Base-by-base conservation (phyloP, 2,329 filamentous ascomycete species). In the Purpureocillium lavendulum region DNA sequence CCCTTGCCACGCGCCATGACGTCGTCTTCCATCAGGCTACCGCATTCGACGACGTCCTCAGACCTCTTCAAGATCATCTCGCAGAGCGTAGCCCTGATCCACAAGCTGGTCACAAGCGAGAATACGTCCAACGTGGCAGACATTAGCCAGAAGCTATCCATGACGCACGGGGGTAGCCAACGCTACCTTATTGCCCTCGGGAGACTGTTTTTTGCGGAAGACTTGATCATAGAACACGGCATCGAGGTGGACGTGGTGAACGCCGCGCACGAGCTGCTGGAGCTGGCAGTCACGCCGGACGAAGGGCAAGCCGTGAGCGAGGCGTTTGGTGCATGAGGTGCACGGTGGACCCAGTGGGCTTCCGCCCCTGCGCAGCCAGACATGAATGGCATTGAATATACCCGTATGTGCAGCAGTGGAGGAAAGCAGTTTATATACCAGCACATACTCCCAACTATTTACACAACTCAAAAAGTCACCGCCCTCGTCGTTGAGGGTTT, bases 131-230 rank as follows among this genome's bases (percentile, higher is more conserved):
- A 66, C 34, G 46, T 61, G 6, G 65, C 65, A 15, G 76, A 90
- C 48, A 76, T 94, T 45, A 73, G 79, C 36, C 71, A 75, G 36
- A 94, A 90, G 57, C 67, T 95, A 5, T 70, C 73, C 0, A 73
- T 75, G 8, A 75, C 85, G 0, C 71, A 77, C 5, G 86, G 87
- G 3, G 85, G 82, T 1, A 76, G 78, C 38, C 87, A 95, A 53
- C 87, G 88, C 38, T 90, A 94, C 52, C 67, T 94, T 1, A 75
- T 96, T 9, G 79, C 80, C 2, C 66, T 98, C 33, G 88, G 87
- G 0, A 67, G 90, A 32, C 65, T 97, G n/a, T 87, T 86, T 0
- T 96, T 95, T 57, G 82, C 79, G 36, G 87, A 94, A 45, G 83
- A 87, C 24, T 60, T 85, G 8, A 74, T 92, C 10, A 70, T 94